phyloP scores from a whole-genome alignment of 805 yeast genomes.

The Barnettozyma salicaria region DNA sequence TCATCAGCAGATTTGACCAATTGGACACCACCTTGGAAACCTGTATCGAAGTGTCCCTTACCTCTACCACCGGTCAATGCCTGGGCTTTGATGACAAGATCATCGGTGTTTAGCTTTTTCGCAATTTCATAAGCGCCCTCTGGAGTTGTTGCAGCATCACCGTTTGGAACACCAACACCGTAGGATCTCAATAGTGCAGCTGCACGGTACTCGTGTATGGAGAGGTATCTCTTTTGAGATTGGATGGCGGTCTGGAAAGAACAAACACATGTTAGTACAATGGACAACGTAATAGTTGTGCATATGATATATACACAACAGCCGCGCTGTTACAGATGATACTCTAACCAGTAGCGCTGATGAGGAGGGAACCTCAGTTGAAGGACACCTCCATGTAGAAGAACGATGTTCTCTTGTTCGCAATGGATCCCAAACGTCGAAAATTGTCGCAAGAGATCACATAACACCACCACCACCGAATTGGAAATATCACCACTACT shows the following conservation, averaged over 20 bases:
- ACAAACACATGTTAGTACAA: conserved; percentile 3
- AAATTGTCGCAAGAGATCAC: too few species aligned
- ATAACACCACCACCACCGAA: too few species aligned
- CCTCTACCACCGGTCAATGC: conserved; percentile 99
- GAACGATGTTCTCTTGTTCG: too few species aligned
- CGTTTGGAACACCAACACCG: conserved; percentile 88
- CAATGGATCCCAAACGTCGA: too few species aligned
- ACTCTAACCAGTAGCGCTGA: too few species aligned
- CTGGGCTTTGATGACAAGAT: conserved; percentile 95
- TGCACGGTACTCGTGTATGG: conserved; percentile 94
- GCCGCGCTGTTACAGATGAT: too few species aligned
- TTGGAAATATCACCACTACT: too few species aligned
- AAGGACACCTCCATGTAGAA: too few species aligned
- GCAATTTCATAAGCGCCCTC: conserved; percentile 85
- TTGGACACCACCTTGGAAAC: conserved; percentile 95
- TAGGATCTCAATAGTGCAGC: conserved; percentile 75
- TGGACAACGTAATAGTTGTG: too few species aligned
- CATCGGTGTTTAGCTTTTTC: conserved; percentile 64
- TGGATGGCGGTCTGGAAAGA: conserved; percentile 15
- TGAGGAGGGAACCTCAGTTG: too few species aligned
- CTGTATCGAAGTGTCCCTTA: conserved; percentile 95
- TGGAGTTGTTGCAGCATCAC: conserved; percentile 85
- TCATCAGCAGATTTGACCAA: conserved; percentile 79
- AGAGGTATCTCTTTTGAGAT: conserved; percentile 57
- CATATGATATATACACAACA: too few species aligned